Percentiles rank a stretch among this genome's conserved stretches.
phyloP scores from a whole-genome alignment of 805 yeast species.

The Kuraishia floccosa region DNA sequence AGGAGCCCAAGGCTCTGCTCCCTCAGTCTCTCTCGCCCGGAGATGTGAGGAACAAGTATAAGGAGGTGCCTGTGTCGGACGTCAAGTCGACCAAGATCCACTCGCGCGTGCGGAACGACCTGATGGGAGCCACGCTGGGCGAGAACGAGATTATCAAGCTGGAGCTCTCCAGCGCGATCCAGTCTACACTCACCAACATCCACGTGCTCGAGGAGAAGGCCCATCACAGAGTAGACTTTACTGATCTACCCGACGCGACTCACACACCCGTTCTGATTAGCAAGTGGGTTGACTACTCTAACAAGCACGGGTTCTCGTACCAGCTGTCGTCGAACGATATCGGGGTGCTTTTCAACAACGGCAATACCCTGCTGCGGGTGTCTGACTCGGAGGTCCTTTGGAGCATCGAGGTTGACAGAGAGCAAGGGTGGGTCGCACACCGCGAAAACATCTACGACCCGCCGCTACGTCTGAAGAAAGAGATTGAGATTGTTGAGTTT shows the following conservation, averaged over 20 bases:
- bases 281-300: slow-evolving; percentile 97
- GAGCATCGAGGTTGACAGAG: slow-evolving; percentile 40
- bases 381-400: slow-evolving; percentile 54
- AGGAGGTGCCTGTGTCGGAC: slow-evolving; percentile 27
- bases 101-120: slow-evolving; percentile 11
- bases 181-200: slow-evolving; percentile 14
- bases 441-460: slow-evolving; percentile 36
- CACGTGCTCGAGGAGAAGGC: slow-evolving; percentile 14
- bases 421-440: slow-evolving; percentile 43
- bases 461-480: slow-evolving; percentile 46
- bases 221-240: slow-evolving; percentile 2
- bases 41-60: slow-evolving; percentile 78
- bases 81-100: slow-evolving; percentile 14
- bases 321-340: slow-evolving; percentile 83
- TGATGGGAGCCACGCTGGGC: not conserved
- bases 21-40: slow-evolving; percentile 95
- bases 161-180: slow-evolving; percentile 14
- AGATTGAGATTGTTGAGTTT: slow-evolving; percentile 77
- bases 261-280: slow-evolving; percentile 66
- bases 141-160: slow-evolving; percentile 13
- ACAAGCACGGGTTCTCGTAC: slow-evolving; percentile 91
- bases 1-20: slow-evolving; percentile 54
- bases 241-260: not conserved
- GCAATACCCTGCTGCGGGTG: slow-evolving; percentile 67
- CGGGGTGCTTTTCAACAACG: slow-evolving; percentile 84